Evolutionary conservation across 1,139 yeast species (phyloP), one percentile per base, ranked within the genome.

Genomic region (Scheffersomyces insectosa): DNA sequence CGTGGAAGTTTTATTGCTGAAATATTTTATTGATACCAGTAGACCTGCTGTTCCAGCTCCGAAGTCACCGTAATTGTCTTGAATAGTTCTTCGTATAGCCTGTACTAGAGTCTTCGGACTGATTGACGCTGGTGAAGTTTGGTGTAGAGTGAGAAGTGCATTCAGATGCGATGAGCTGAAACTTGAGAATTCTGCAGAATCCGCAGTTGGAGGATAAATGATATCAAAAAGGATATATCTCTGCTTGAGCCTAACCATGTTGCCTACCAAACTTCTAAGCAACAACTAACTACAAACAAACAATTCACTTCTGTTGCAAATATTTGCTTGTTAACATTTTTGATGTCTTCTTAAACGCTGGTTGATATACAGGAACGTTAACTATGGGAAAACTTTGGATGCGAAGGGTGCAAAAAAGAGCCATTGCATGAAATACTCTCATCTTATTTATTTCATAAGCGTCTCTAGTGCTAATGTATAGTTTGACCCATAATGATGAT

Each of bases 211-310:
- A 0, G 96, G 96, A 50, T 83, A 83, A 11, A 88, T 63, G 1
- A 91, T 66, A 51, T 90, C 96, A 60, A 91, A 89, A 8, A 90
- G 72, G 20, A 91, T 73, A 58, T 91, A 91, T 51, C 98, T 70
- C 28, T 90, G 85, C 62, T 91, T 91, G 37, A 90, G 72, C 57
- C 98, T 78, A 20, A 91, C 98, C 98, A 91, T 90, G 20, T 6
- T n/a, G 10, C 10, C 12, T 31, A 12, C 15, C 10, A 31, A 5
- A n/a, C 11, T 15, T 16, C 25, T 20, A 20, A 7, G 8, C 7
- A 20, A 7, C 6, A 3, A 20, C 25, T 1, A 5, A 5, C 8
- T 20, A 20, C 25, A 20, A 20, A 20, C 8, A 20, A 20, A 3
- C 9, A 6, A 20, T 20, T 20, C 25, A 20, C 9, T 20, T 5